Evolutionary conservation across 345 rosid species (phyloP), one percentile per base, ranked within the genome.

Genomic region (Carallia brachiata): DNA sequence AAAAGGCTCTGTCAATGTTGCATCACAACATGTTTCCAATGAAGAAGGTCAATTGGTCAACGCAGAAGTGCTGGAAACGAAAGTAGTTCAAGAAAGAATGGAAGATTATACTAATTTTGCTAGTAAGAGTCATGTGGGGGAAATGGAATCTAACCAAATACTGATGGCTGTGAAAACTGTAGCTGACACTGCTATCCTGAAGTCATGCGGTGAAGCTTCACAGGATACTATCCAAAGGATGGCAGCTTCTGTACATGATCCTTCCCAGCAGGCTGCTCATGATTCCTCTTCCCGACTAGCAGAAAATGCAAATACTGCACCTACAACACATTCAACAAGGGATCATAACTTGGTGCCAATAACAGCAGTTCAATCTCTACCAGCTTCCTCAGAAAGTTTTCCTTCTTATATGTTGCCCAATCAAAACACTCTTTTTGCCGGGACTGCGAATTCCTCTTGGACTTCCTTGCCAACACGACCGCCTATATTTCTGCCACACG

Each of bases 391-490:
- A 19, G 82, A 77, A 77, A 64, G 75, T 57, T 68, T 74, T 75
- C 79, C 76, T 64, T 56, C 84, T 4, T 67, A 76, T 62, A 74
- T 75, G 80, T 70, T 85, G 54, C 79, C 86, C 62, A 57, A 66
- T 73, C 81, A 73, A 48, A 74, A 56, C 17, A 67, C 80, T 72
- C 74, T 64, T 56, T 75, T 82, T 56, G 48, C 73, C 31, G 61
- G 58, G 57, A 77, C 78, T 18, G 71, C 70, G 28, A 61, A 64
- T 63, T 52, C 82, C 63, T 76, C 82, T 40, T 69, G 71, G 82
- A 55, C 71, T 23, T 57, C 81, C 52, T 47, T 77, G 73, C 84
- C 74, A 36, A 72, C 62, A 12, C 57, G 2, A 15, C 62, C 55
- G 19, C 55, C 55, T 5, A 37, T 34, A 55, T 57, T 60, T 36